Percentiles rank a stretch among this genome's conserved stretches.
These are phyloP conservation scores for Erodium moschatum DNA, from an alignment of 441 rosid species.

Conservation along the genomic window DNA sequence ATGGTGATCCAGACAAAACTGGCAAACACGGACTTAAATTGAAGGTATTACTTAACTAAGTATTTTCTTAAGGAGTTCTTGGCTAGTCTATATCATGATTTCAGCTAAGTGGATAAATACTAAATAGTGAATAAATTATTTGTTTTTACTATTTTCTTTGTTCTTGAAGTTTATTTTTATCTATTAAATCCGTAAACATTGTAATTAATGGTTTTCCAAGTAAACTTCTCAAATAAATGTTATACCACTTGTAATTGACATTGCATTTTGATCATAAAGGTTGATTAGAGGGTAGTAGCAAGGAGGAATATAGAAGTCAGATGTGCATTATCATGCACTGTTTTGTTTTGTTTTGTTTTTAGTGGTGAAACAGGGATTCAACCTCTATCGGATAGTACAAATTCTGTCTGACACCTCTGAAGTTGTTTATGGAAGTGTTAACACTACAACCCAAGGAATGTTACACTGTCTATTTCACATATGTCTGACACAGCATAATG, in stretches of 20 bases:
- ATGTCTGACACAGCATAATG: neutral
- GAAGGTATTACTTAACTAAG: conserved; percentile 36
- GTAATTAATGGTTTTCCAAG: neutral
- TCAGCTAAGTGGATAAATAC: neutral
- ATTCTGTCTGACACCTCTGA: neutral
- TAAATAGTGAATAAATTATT: neutral
- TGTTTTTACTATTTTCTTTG: neutral
- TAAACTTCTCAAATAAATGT: neutral
- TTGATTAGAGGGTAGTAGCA: neutral
- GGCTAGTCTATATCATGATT: conserved; percentile 6
- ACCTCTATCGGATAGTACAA: neutral
- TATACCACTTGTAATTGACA: neutral
- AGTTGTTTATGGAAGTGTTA: neutral
- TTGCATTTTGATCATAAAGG: neutral
- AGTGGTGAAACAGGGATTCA: neutral
- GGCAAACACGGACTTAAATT: conserved; percentile 34
- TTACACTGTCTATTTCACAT: neutral
- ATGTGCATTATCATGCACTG: neutral
- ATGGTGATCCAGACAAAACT: conserved; percentile 41
- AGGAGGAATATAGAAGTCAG: neutral
- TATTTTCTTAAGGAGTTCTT: conserved; percentile 1
- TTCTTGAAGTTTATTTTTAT: conserved; percentile 3
- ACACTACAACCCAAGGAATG: neutral
- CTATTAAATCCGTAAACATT: neutral
- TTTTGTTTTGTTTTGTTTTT: neutral